Evolutionary conservation across 2,329 filamentous ascomycete genomes (phyloP).

Genomic region (Talaromyces piceae): DNA sequence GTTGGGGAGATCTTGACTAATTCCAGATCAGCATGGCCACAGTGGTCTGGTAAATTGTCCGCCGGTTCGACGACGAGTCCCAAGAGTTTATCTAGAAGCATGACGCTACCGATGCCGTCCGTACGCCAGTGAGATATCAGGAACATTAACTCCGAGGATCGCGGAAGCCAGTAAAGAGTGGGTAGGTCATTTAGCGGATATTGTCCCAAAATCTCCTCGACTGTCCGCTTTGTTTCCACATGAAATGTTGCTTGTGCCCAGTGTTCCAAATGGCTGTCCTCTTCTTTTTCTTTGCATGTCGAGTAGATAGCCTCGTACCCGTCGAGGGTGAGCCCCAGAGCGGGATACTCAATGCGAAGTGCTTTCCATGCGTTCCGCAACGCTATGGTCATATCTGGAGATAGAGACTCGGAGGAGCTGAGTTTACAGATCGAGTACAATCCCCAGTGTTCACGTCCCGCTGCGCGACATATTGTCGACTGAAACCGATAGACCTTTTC

Average conservation of each 20-base stretch:
- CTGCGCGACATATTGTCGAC: slow-evolving; percentile 4
- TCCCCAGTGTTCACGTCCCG: slow-evolving; percentile 11
- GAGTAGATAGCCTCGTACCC: slow-evolving; percentile 7
- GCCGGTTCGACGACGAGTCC: background rate
- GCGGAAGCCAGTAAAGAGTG: slow-evolving; percentile 8
- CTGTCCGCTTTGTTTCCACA: slow-evolving; percentile 4
- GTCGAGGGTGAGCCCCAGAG: slow-evolving; percentile 8
- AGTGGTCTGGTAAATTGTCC: background rate
- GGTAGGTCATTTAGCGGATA: slow-evolving; percentile 8
- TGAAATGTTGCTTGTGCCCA: slow-evolving; percentile 11
- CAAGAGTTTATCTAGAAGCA: slow-evolving; percentile 10
- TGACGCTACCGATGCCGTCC: slow-evolving; percentile 11
- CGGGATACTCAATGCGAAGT: slow-evolving; percentile 10
- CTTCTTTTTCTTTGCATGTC: background rate
- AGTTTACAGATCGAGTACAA: slow-evolving; percentile 9
- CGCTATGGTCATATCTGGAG: background rate
- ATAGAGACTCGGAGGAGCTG: slow-evolving; percentile 1
- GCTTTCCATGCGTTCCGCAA: slow-evolving; percentile 12
- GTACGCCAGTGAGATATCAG: slow-evolving; percentile 13
- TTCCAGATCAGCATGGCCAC: background rate
- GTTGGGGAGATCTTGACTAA: slow-evolving; percentile 11
- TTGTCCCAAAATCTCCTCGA: slow-evolving; percentile 7
- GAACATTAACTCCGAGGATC: slow-evolving; percentile 12
- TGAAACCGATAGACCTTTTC: slow-evolving; percentile 9
- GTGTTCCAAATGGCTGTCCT: background rate